Base-by-base conservation (phyloP, 768 basidiomycete genomes). In the Pulveroboletus sp. region DNA sequence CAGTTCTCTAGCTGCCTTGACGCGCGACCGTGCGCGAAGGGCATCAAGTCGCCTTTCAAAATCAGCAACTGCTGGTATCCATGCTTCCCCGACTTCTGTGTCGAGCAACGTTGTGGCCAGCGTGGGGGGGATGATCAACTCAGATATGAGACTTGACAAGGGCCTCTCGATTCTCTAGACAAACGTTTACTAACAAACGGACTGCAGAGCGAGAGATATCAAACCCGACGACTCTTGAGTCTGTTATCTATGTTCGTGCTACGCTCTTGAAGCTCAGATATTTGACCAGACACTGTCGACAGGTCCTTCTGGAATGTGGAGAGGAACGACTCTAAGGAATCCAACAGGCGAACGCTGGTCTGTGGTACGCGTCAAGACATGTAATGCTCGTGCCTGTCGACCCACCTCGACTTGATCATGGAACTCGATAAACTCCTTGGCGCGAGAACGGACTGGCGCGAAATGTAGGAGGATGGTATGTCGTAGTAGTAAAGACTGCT, bases 291-390 rank as follows among this genome's bases (percentile, higher is more conserved):
- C 10, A 98, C 96, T 2, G 86, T 85, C 6, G 92, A 89, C 19
- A 99, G 76, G 67, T 99, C 95, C 58, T 78, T 86, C 68, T 97
- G 95, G 62, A 99, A 99, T 0, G 90, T 96, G 3, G 92, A 93
- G 11, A 99, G 77, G 68, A 98, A 98, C 2, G 83, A 77, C 57
- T 96, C 86, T 4, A 99, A 77, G 1, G 91, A 91, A 62, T 92
- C 85, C 45, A 99, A 76, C 17, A 98, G 78, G 50, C 76, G 77
- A 13, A 89, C 79, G 61, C 94, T 95, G 14, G 90, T 86, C 95
- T 99, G 64, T 8, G 22, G 20, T 24, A 30, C 32, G 34, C 24
- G 47, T 57, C 49, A 49, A 37, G n/a, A 10, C 5, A 47, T 43
- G 26, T 24, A 9, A 23, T 19, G 17, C 32, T 31, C 30, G 19